A percentile compares a stretch with the other conserved stretches of the same genome.
These are phyloP conservation scores for Plasmodium relictum DNA, from an alignment of 169 alveolate genomes.

Conservation along the genomic window DNA sequence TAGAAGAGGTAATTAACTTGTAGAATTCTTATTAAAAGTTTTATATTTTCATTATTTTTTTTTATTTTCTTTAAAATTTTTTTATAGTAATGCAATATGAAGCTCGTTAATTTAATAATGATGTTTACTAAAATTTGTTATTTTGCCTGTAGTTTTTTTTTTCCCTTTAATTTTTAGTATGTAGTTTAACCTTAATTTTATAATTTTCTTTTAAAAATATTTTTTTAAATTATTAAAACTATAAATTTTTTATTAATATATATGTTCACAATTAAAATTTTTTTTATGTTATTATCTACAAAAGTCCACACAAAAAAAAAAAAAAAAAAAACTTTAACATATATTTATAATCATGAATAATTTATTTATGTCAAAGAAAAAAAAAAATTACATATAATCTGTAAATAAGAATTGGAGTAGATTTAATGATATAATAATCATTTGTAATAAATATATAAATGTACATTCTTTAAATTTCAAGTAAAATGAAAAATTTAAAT, in stretches of 20 bases:
- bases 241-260: slow-evolving; percentile 4
- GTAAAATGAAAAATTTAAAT: no score
- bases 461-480: no score
- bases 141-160: neutral
- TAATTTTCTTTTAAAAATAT: neutral
- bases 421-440: no score
- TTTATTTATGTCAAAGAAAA: no score
- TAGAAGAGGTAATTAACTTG: slow-evolving; percentile 79
- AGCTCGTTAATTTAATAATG: slow-evolving; percentile 47
- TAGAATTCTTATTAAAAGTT: neutral
- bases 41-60: neutral
- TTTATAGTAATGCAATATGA: slow-evolving; percentile 74
- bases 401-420: no score
- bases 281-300: slow-evolving; percentile 2
- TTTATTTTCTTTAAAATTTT: neutral
- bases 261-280: no score
- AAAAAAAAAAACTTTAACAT: neutral
- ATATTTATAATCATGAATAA: no score
- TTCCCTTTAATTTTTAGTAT: neutral
- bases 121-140: neutral
- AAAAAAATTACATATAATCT: no score
- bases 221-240: neutral
- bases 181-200: neutral
- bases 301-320: neutral
- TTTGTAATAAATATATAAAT: no score